phyloP scores from a whole-genome alignment of 2,329 filamentous ascomycete genomes.

The Claviceps fusiformis region DNA sequence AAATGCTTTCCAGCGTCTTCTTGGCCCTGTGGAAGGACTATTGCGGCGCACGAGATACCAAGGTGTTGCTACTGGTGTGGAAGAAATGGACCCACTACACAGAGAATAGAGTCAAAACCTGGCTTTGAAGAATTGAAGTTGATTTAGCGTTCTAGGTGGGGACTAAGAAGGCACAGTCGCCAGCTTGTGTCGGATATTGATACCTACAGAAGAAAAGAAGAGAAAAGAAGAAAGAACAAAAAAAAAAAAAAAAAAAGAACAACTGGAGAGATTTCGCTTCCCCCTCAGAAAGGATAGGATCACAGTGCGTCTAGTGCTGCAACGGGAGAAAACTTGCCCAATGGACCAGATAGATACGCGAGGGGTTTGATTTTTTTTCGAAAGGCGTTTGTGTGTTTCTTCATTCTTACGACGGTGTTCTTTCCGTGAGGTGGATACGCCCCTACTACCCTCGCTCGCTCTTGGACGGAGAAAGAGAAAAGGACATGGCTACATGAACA shows the following conservation, averaged over 20 bases:
- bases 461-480: slow-evolving; percentile 13
- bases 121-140: background rate
- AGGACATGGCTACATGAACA: slow-evolving; percentile 22
- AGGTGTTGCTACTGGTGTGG: slow-evolving; percentile 45
- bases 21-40: slow-evolving; percentile 88
- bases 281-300: background rate
- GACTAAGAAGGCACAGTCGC: background rate
- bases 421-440: slow-evolving; percentile 11
- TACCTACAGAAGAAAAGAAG: background rate
- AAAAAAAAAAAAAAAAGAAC: too few relatives aligned
- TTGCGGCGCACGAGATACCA: slow-evolving; percentile 67
- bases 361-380: slow-evolving; percentile 3
- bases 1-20: slow-evolving; percentile 82
- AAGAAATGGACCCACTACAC: slow-evolving; percentile 55
- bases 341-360: background rate
- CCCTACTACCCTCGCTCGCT: slow-evolving; percentile 16
- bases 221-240: too few relatives aligned
- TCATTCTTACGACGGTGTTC: slow-evolving; percentile 14
- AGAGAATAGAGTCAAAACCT: slow-evolving; percentile 12
- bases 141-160: background rate
- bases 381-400: slow-evolving; percentile 6
- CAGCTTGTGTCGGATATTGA: background rate
- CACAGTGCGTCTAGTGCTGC: background rate
- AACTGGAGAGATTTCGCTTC: background rate
- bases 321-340: background rate